Evolutionary conservation across 2,329 filamentous ascomycete genomes (phyloP), one percentile per base, ranked within the genome.

Genomic region (Xylariomycetidae sp.): DNA sequence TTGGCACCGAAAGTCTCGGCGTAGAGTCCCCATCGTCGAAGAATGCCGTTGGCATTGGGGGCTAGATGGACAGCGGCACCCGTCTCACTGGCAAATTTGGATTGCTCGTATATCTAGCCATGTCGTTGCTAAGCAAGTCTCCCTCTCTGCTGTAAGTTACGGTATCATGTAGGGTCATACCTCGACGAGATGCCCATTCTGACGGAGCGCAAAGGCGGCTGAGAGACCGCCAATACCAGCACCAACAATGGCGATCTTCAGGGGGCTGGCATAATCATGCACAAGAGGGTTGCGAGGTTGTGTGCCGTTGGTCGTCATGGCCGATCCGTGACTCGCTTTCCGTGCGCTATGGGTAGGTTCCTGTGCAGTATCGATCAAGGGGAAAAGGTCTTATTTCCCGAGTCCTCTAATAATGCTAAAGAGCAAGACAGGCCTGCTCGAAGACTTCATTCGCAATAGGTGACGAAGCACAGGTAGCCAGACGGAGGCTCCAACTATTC

Each of bases 11-110:
- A 57, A 0, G 40, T 40, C 43, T 65, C 61, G 4, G 60, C 57
- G 1, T 46, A 46, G 13, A 67, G 52, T 2, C 61, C 63, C 40
- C 59, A 56, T 27, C 52, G 50, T 6, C 57, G 56, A 9, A 82
- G 57, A 3, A 81, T 53, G 0, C 73, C 72, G 50, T 79, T 77
- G 3, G 67, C 60, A 45, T 82, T 83, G 1, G 79, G 75, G 0
- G 72, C 68, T 4, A 82, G 50, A 46, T 81, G 75, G n/a, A 82
- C 66, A 0, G 76, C 76, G 3, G 77, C 76, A 0, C 76, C 77
- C 1, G 65, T 56, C 51, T 80, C 76, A 31, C 60, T 68, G 12
- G 68, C 67, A 20, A 79, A 68, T 2, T 59, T 58, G 0, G 74
- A 77, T 47, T 74, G 67, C 43, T 80, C 75, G 31, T 65, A 71